Percentiles rank a stretch among this genome's conserved stretches.
Evolutionary conservation across 257 asterid genomes (phyloP).

Genomic region (Solanum pimpinellifolium): DNA sequence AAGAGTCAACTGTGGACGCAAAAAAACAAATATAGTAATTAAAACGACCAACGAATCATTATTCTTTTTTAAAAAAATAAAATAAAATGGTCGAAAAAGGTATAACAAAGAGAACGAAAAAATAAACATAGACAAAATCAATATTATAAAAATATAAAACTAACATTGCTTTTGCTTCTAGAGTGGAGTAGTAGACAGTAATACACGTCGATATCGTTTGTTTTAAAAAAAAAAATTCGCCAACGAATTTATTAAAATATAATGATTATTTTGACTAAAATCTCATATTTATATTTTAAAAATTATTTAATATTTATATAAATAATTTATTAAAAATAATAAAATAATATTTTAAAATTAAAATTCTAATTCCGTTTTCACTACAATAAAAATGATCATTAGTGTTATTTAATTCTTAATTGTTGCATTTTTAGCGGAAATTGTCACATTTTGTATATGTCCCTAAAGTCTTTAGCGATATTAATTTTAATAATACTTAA

Average conservation of each 20-base stretch:
- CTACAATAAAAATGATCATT: too few relatives aligned
- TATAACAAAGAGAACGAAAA: background rate
- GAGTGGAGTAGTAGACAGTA: background rate
- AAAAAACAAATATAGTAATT: background rate
- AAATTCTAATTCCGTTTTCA: background rate
- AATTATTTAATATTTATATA: background rate
- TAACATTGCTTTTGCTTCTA: background rate
- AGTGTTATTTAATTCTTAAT: too few relatives aligned
- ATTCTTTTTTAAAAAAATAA: background rate
- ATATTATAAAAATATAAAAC: background rate
- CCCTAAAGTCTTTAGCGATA: too few relatives aligned
- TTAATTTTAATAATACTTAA: too few relatives aligned
- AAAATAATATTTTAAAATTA: background rate
- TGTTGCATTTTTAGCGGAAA: accelerated
- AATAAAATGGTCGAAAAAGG: background rate
- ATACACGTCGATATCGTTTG: background rate
- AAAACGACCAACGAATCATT: background rate
- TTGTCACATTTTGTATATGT: accelerated
- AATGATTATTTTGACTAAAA: background rate
- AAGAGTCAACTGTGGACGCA: background rate
- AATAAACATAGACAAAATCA: background rate
- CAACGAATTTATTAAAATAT: background rate
- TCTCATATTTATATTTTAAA: background rate
- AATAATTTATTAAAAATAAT: background rate
- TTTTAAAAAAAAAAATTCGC: too few relatives aligned